Evolutionary conservation across 768 basidiomycete species (phyloP).

Genomic region (Pulveroboletus sp.): DNA sequence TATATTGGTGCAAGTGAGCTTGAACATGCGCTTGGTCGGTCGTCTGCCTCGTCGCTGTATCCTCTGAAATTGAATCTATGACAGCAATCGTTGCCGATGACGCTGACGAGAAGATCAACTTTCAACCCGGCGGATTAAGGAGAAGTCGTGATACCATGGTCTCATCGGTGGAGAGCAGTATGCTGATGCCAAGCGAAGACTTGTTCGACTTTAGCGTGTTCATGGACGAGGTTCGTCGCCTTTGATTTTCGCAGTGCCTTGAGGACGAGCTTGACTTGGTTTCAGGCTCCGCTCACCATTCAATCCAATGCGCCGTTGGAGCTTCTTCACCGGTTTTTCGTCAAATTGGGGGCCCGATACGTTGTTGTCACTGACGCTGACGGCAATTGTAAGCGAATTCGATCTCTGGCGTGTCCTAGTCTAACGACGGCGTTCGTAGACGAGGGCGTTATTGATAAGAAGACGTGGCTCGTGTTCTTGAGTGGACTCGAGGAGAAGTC

Average conservation of each 20-base stretch:
- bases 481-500: conserved; percentile 64
- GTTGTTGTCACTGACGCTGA: conserved; percentile 79
- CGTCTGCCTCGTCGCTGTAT: not conserved
- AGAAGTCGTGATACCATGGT: conserved; percentile 43
- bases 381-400: conserved; percentile 62
- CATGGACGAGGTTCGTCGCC: conserved; percentile 72
- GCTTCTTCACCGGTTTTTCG: conserved; percentile 89
- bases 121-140: conserved; percentile 48
- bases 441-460: conserved; percentile 91
- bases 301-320: conserved; percentile 84
- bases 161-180: conserved; percentile 47
- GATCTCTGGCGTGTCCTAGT: not conserved
- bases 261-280: conserved; percentile 1
- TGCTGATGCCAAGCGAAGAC: conserved; percentile 36
- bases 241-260: not conserved
- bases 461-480: conserved; percentile 88
- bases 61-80: conserved; percentile 1
- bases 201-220: conserved; percentile 81
- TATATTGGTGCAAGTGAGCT: conserved; percentile 92
- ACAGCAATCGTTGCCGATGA: conserved; percentile 76
- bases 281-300: conserved; percentile 81
- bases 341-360: conserved; percentile 89
- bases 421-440: conserved; percentile 40
- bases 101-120: conserved; percentile 61
- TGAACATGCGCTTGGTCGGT: conserved; percentile 84